A percentile compares a stretch with the other conserved stretches of the same genome.
phyloP scores from a whole-genome alignment of 257 asterid genomes.

The Solanum sejunctum region DNA sequence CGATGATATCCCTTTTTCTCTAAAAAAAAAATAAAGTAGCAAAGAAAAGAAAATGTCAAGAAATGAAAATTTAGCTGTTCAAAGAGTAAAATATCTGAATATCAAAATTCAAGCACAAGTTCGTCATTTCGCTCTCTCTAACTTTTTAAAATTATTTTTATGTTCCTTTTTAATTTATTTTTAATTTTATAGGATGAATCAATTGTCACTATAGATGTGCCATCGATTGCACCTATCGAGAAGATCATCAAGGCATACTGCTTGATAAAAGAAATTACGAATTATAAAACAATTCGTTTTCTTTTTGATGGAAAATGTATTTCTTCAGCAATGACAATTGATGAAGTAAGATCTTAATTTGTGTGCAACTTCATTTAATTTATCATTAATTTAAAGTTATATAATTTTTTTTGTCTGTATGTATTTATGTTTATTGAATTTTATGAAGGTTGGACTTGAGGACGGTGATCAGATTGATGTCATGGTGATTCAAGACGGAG shows the following conservation, averaged over 20 bases:
- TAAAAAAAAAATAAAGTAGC: not conserved
- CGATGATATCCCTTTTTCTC: not conserved
- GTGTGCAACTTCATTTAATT: not conserved
- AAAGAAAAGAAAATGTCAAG: not conserved
- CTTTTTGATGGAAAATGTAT: not conserved
- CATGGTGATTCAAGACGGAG: not conserved
- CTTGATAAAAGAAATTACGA: not conserved
- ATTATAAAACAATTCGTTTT: not conserved
- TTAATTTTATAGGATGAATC: not conserved
- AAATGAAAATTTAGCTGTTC: not conserved
- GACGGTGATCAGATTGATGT: not conserved
- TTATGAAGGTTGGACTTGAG: not conserved
- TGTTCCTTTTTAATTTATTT: not conserved
- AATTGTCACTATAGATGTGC: fast-evolving
- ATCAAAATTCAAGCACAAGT: not conserved
- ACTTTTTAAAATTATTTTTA: not conserved
- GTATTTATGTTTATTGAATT: not conserved
- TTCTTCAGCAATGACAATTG: not conserved
- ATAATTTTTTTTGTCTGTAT: too few relatives aligned
- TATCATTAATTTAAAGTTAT: not conserved
- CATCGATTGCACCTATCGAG: too few relatives aligned
- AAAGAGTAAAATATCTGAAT: not conserved
- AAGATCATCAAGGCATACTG: not conserved
- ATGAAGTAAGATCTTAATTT: not conserved
- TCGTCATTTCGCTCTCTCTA: not conserved